Base-by-base conservation (phyloP, 192 early-diverging fungal genomes). In the Coemansia umbellata region DNA sequence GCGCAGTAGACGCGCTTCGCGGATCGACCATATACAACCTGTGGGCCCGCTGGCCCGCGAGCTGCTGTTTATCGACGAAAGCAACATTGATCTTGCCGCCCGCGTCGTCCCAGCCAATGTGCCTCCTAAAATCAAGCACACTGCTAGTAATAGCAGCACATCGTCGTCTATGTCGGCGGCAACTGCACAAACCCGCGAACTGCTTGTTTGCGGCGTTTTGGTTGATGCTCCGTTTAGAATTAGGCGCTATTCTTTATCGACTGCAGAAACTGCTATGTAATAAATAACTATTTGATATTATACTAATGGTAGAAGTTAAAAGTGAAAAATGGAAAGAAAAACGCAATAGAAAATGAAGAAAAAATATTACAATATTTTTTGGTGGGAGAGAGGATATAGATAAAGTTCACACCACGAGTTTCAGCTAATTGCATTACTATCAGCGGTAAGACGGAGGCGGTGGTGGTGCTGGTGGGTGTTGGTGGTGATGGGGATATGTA, bases 211-310 rank as follows among this genome's bases (percentile, higher is more conserved):
- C 22, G 70, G 63, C n/a, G 45, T 58, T 1, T 23, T 74, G 23
- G 21, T 74, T 2, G 70, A 74, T 40, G 50, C 58, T 2, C 55
- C 70, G 8, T 32, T 74, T 17, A 41, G 70, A 13, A 58, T 74
- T 32, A 53, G 70, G 3, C 53, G 63, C 4, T 74, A 74, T 17
- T 17, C 53, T 19, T 18, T 45, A 17, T 21, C 36, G n/a, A n/a
- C n/a, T n/a, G n/a, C n/a, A n/a, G n/a, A n/a, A n/a, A n/a, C n/a
- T n/a, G n/a, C n/a, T n/a, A n/a, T n/a, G n/a, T n/a, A n/a, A n/a
- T n/a, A n/a, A n/a, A n/a, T n/a, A n/a, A n/a, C n/a, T n/a, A n/a
- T n/a, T n/a, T n/a, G n/a, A n/a, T n/a, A n/a, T n/a, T n/a, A n/a
- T n/a, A n/a, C n/a, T n/a, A n/a, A n/a, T n/a, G n/a, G n/a, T n/a